phyloP scores from a whole-genome alignment of 225 moss, liverwort and hornwort species.

The Polytrichum commune region DNA sequence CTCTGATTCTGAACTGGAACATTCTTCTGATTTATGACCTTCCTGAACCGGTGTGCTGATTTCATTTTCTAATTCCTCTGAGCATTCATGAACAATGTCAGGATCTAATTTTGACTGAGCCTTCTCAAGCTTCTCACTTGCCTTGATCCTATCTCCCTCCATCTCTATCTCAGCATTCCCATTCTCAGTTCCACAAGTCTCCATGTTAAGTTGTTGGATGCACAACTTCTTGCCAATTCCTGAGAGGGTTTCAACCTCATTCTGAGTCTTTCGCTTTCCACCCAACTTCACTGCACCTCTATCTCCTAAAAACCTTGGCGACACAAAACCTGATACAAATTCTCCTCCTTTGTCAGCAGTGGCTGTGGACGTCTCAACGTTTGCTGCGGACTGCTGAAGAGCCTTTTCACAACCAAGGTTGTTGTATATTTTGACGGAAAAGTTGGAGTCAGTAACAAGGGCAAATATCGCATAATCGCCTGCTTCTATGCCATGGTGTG shows the following conservation, averaged over 20 bases:
- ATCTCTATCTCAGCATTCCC: constrained; percentile 23
- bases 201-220: constrained; percentile 40
- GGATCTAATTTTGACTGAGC: constrained; percentile 11
- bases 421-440: constrained; percentile 41
- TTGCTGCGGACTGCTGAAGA: constrained; percentile 11
- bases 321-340: too few relatives aligned
- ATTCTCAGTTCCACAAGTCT: constrained; percentile 28
- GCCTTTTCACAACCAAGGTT: constrained; percentile 43
- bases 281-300: constrained; percentile 19
- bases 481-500: constrained; percentile 34
- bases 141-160: constrained; percentile 4
- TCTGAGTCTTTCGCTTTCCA: constrained; percentile 40
- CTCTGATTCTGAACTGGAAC: constrained; percentile 46
- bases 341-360: constrained; percentile 22
- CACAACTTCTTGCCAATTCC: constrained; percentile 51
- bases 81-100: constrained; percentile 19
- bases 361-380: constrained; percentile 20
- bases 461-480: constrained; percentile 41
- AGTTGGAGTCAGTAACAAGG: constrained; percentile 38
- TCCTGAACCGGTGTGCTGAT: constrained; percentile 22
- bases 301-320: too few relatives aligned
- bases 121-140: constrained; percentile 14
- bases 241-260: constrained; percentile 41
- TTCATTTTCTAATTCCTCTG: constrained; percentile 18
- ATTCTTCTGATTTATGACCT: constrained; percentile 34